phyloP scores from a whole-genome alignment of 805 yeast species.

The Candida yuanshanica region DNA sequence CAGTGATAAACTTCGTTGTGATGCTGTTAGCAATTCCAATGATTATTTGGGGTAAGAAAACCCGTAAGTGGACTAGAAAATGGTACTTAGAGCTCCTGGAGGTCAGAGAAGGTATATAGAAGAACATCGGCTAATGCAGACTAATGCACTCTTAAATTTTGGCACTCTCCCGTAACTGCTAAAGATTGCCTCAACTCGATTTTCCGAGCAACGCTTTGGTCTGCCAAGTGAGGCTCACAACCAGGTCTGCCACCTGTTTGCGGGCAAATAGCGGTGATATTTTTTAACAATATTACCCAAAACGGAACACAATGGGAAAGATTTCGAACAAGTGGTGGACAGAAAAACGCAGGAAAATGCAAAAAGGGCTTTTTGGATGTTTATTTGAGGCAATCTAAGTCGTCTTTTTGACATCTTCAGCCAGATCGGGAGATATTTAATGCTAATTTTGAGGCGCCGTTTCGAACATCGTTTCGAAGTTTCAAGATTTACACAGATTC shows the following conservation, averaged over 20 bases:
- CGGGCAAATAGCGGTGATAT: background rate
- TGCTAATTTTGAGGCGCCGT: background rate
- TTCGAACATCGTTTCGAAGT: no score
- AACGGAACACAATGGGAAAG: conserved; percentile 6
- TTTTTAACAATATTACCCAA: background rate
- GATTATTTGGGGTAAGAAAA: conserved; percentile 52
- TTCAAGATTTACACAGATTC: no score
- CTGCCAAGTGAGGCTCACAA: no score
- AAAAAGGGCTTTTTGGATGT: background rate
- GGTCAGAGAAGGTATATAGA: conserved; percentile 38
- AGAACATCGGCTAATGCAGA: background rate
- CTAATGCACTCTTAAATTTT: background rate
- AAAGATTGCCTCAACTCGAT: background rate
- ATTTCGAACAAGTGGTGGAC: background rate
- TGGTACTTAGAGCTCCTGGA: conserved; percentile 51
- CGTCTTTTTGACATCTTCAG: background rate
- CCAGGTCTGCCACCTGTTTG: background rate
- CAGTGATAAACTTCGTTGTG: conserved; percentile 53
- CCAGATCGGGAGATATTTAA: background rate
- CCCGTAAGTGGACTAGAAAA: conserved; percentile 53
- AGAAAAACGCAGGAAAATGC: background rate
- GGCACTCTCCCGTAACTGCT: background rate
- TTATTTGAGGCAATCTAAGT: background rate
- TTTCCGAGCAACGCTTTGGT: no score
- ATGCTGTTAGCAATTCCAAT: conserved; percentile 54